Base-by-base conservation (phyloP, 2,329 filamentous ascomycete genomes). In the Penicillium sp. region DNA sequence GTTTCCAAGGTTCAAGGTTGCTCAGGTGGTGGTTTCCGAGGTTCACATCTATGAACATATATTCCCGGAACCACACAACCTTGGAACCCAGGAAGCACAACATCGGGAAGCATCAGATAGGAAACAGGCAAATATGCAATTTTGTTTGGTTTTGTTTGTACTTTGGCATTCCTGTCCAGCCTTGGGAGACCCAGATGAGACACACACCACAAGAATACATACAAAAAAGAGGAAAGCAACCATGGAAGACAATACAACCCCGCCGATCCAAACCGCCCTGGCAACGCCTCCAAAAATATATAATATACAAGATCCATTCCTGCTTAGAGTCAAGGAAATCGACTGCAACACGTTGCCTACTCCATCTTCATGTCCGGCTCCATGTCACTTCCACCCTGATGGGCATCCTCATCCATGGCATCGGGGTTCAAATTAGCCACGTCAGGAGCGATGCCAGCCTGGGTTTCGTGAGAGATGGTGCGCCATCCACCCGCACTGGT, bases 401-500 rank as follows among this genome's bases (percentile, higher is more conserved):
- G 73, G 8, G 62, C 62, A 7, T 62, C 75, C 61, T 78, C 75
- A 40, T 78, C 75, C 77, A 80, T 79, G 2, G 71, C 73, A 44
- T 79, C 77, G 2, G 77, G 75, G 36, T 77, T 79, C 18, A 78
- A 64, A 49, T 77, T 77, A 6, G 67, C 69, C 13, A 69, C 70
- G 42, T 79, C 75, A 10, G 71, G 65, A 2, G 67, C 65, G 4
- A 67, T 66, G 2, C 72, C 74, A 14, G 66, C 62, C 43, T 68
- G 67, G 21, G 68, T 78, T 60, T 83, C 79, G 54, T 86, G 81
- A 31, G 81, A 80, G 43, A 84, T 74, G 29, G 82, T 80, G 65
- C 75, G 79, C 85, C 85, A 87, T 4, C 84, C 83, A 16, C 81
- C 75, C 5, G 77, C 70, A 56, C 79, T 73, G 1, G 67, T 69